phyloP scores from a whole-genome alignment of 257 asterid genomes.

The Solanum etuberosum region DNA sequence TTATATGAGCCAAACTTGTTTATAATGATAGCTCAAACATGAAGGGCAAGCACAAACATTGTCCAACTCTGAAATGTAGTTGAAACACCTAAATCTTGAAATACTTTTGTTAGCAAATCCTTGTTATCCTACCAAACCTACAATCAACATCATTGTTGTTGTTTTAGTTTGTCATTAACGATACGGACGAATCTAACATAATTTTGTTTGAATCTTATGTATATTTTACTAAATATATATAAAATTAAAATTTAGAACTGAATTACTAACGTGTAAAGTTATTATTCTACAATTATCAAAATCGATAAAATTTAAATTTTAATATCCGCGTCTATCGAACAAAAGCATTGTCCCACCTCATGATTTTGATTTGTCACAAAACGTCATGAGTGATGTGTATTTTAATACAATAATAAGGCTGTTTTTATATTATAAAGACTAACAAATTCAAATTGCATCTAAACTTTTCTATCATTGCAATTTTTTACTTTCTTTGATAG shows the following conservation, averaged over 20 bases:
- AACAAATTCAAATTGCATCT: neutral
- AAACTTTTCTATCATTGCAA: neutral
- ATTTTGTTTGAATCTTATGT: neutral
- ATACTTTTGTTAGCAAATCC: conserved; percentile 2
- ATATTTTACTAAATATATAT: neutral
- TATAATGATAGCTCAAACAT: neutral
- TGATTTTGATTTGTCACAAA: neutral
- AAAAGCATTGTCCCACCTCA: neutral
- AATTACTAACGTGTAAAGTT: neutral
- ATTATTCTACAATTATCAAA: neutral
- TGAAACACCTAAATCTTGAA: neutral
- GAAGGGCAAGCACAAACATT: neutral
- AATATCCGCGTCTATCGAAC: neutral
- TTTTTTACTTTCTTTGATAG: neutral
- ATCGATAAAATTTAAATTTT: neutral
- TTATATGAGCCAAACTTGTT: neutral
- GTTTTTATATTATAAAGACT: neutral
- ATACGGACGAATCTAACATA: neutral
- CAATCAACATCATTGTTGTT: neutral
- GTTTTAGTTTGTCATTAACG: neutral
- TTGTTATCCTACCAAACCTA: neutral
- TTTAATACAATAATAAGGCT: neutral
- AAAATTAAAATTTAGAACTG: neutral
- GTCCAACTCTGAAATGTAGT: neutral
- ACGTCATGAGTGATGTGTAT: neutral